A percentile compares a stretch with the other conserved stretches of the same genome.
Evolutionary conservation across 1,284 basidiomycete genomes (phyloP).

Genomic region (Amylostereum areolatum): DNA sequence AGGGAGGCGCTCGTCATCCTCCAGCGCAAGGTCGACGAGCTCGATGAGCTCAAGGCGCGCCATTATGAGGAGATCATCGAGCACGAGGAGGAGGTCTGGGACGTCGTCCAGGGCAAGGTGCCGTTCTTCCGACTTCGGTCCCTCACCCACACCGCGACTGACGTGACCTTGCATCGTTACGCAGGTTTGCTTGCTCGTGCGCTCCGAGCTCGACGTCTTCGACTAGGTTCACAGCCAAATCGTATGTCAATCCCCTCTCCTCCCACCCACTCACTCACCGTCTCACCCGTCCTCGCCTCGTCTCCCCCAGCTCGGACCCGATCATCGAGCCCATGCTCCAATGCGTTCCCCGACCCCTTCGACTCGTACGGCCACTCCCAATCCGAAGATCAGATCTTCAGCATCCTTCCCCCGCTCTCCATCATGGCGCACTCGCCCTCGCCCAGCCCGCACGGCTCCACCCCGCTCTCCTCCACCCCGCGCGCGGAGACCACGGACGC

Average conservation of each 20-base stretch:
- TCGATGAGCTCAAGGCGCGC: constrained; percentile 73
- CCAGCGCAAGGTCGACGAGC: constrained; percentile 84
- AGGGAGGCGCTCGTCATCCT: constrained; percentile 77
- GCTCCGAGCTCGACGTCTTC: constrained; percentile 77
- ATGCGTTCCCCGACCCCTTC: constrained; percentile 87
- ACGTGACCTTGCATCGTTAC: not conserved
- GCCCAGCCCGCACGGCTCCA: constrained; percentile 28
- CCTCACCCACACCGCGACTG: not conserved
- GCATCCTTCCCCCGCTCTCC: constrained; percentile 79
- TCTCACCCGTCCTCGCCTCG: constrained; percentile 4
- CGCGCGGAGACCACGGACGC: constrained; percentile 22
- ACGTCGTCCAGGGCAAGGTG: constrained; percentile 80
- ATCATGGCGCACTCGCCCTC: constrained; percentile 53
- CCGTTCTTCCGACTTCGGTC: constrained; percentile 7
- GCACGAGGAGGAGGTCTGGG: constrained; percentile 92
- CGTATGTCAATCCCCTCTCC: constrained; percentile 42
- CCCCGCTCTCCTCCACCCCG: constrained; percentile 27
- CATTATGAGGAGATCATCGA: constrained; percentile 88
- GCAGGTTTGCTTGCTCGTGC: constrained; percentile 67
- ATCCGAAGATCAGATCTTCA: constrained; percentile 88
- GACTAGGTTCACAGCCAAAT: constrained; percentile 86
- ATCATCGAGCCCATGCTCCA: constrained; percentile 88
- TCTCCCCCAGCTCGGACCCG: constrained; percentile 67
- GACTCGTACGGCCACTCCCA: constrained; percentile 87
- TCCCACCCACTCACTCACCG: not conserved